These are phyloP conservation scores for Jatropha curcas DNA, from an alignment of 345 rosid genomes.

Conservation along the genomic window DNA sequence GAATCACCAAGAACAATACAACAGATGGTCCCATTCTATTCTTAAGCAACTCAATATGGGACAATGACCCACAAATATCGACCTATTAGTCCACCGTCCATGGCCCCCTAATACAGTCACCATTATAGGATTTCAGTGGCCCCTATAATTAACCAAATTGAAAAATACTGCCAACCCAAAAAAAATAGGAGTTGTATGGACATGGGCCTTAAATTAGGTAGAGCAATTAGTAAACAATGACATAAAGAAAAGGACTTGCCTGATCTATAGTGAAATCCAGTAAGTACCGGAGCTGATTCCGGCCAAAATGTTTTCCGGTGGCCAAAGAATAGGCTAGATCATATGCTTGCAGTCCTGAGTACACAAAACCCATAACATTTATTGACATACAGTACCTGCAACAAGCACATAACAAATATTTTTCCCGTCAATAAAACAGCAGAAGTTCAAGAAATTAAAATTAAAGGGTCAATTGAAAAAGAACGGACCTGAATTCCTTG, in stretches of 20 bases:
- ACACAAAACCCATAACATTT: slow-evolving; percentile 69
- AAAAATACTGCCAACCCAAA: slow-evolving; percentile 5
- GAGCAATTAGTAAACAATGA: slow-evolving; percentile 1
- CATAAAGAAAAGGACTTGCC: slow-evolving; percentile 44
- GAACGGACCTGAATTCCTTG: slow-evolving; percentile 76
- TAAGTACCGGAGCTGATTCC: slow-evolving; percentile 48
- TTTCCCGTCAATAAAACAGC: neutral
- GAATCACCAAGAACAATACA: slow-evolving; percentile 7
- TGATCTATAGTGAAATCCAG: slow-evolving; percentile 77
- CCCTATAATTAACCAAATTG: slow-evolving; percentile 17
- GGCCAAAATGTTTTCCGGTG: slow-evolving; percentile 40
- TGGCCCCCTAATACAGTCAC: neutral
- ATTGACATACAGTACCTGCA: slow-evolving; percentile 74
- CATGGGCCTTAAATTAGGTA: slow-evolving; percentile 19
- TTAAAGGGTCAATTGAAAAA: neutral
- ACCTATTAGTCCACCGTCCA: slow-evolving; percentile 14
- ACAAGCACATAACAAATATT: neutral
- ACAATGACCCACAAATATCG: slow-evolving; percentile 2
- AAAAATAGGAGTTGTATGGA: slow-evolving; percentile 9
- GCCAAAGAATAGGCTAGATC: slow-evolving; percentile 55
- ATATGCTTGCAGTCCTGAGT: slow-evolving; percentile 65
- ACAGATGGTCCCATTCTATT: slow-evolving; percentile 14
- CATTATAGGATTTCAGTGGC: slow-evolving; percentile 18
- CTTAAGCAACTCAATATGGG: neutral
- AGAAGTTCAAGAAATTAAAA: neutral